Percentiles rank a stretch among this genome's conserved stretches.
Conservation (phyloP, 129 eudicot species). For the sunflower (Helianthus annuus) region HanXRQr2.0-SUNRISE NC_035434.2:28597569-28598068, state of each 20-base stretch:
- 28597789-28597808: conserved; percentile 50
- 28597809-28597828: conserved; percentile 32
- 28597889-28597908: conserved; percentile 51
- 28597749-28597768: conserved; percentile 26
- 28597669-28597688: conserved; percentile 2
- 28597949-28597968: conserved; percentile 18
- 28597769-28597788: conserved; percentile 33
- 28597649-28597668: conserved; percentile 3
- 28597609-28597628: not conserved
- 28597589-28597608: not conserved
- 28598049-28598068: not conserved
- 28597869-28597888: conserved; percentile 31
- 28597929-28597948: conserved; percentile 20
- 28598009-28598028: conserved; percentile 31
- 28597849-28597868: no score
- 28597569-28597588: no score
- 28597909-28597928: conserved; percentile 39
- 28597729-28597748: conserved; percentile 28
- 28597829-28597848: conserved; percentile 19
- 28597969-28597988: not conserved
- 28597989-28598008: not conserved
- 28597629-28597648: conserved; percentile 1
- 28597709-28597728: conserved; percentile 58
- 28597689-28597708: conserved; percentile 55
- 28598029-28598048: not conserved